Percentiles rank a stretch among this genome's conserved stretches.
phyloP scores from a whole-genome alignment of 208 protist species.

The Crithidia sp. region DNA sequence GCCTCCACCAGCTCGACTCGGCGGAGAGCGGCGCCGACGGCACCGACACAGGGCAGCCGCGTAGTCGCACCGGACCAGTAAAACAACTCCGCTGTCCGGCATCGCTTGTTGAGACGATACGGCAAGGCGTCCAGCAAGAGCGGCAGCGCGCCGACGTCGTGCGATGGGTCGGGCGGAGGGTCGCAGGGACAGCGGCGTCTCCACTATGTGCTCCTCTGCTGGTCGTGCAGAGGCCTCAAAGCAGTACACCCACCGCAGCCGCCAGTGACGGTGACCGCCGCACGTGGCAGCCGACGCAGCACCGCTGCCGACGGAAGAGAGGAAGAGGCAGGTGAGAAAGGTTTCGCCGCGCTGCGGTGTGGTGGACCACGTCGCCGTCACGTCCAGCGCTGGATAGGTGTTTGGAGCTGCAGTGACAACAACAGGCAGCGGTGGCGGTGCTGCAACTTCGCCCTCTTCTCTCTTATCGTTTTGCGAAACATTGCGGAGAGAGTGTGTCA shows the following conservation, averaged over 20 bases:
- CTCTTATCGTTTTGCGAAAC: background rate
- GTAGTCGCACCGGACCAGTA: conserved; percentile 36
- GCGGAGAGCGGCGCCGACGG: conserved; percentile 31
- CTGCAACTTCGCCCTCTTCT: background rate
- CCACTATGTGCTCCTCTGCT: conserved; percentile 26
- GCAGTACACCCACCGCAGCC: conserved; percentile 34
- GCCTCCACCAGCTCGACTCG: conserved; percentile 37
- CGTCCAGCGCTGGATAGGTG: background rate
- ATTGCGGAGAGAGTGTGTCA: background rate
- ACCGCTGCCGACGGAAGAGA: background rate
- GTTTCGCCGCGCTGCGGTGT: conserved; percentile 21
- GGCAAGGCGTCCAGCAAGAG: no score
- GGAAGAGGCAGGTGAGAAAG: conserved; percentile 18
- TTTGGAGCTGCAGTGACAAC: background rate
- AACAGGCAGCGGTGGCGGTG: background rate
- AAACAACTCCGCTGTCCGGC: no score
- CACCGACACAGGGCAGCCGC: conserved; percentile 33
- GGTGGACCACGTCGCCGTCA: conserved; percentile 25
- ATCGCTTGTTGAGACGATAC: no score
- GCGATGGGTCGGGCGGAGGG: background rate
- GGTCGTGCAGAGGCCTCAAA: conserved; percentile 25
- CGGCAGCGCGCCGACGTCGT: no score
- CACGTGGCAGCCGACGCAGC: background rate
- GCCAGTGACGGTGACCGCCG: conserved; percentile 1
- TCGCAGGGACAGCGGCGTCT: conserved; percentile 25